phyloP scores from a whole-genome alignment of 305 asterid genomes.

The Salvia sclarea region DNA sequence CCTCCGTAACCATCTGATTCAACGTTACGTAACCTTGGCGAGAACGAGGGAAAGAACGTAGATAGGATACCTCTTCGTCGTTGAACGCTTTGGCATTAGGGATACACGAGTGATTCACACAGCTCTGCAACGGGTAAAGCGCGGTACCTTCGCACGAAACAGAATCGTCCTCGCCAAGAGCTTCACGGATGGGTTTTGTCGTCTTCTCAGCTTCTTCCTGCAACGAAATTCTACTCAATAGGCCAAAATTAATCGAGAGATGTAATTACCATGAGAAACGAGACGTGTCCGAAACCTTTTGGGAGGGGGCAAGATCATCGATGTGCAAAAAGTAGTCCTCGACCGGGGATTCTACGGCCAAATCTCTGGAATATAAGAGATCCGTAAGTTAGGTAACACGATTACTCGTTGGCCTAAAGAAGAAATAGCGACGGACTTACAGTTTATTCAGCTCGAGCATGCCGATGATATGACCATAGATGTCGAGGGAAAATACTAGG shows the following conservation, averaged over 20 bases:
- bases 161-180: conserved; percentile 91
- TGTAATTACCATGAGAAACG: background rate
- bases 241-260: conserved; percentile 20
- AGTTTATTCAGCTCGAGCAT: conserved; percentile 98
- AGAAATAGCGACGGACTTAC: conserved; percentile 53
- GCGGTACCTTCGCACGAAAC: conserved; percentile 87
- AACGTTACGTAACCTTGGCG: background rate
- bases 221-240: conserved; percentile 28
- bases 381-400: background rate
- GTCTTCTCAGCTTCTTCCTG: conserved; percentile 75
- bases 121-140: conserved; percentile 88
- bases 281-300: conserved; percentile 55
- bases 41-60: background rate
- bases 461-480: conserved; percentile 92
- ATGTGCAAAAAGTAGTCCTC: conserved; percentile 86
- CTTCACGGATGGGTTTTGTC: conserved; percentile 68
- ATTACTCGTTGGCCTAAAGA: conserved; percentile 12
- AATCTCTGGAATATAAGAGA: conserved; percentile 51
- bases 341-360: conserved; percentile 88
- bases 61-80: conserved; percentile 67
- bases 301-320: conserved; percentile 72
- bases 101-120: conserved; percentile 89
- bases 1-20: conserved; percentile 7
- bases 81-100: conserved; percentile 94
- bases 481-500: conserved; percentile 81